A percentile compares a stretch with the other conserved stretches of the same genome.
These are phyloP conservation scores for Kwoniella bestiolae DNA, from an alignment of 768 basidiomycete species.

Conservation along the genomic window DNA sequence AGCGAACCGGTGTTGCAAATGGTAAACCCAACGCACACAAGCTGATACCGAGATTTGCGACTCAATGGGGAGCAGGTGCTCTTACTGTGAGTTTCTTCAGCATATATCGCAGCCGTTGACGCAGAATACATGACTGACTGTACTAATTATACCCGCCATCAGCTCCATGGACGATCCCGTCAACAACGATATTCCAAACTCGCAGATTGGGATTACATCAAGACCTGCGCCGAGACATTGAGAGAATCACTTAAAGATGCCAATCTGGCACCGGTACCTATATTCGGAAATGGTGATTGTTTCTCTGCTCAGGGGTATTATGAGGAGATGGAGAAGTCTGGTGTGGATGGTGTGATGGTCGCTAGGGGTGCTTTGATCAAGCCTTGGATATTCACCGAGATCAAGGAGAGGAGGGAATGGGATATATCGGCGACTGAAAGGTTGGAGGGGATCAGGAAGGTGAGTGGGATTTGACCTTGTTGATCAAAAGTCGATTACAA, in stretches of 20 bases:
- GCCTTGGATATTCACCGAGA: constrained; percentile 81
- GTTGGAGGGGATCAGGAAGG: constrained; percentile 75
- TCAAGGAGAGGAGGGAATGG: constrained; percentile 91
- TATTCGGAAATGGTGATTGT: constrained; percentile 95
- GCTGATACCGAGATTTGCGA: constrained; percentile 75
- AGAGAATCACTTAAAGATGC: constrained; percentile 59
- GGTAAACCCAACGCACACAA: constrained; percentile 84
- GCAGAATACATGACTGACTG: constrained; percentile 57
- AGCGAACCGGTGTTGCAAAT: constrained; percentile 84
- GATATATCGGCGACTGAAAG: constrained; percentile 85
- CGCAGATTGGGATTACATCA: constrained; percentile 95
- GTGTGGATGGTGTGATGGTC: constrained; percentile 95
- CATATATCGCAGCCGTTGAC: constrained; percentile 21
- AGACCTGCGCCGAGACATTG: constrained; percentile 79
- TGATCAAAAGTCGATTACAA: not conserved
- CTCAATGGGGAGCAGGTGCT: constrained; percentile 65
- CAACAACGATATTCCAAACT: constrained; percentile 91
- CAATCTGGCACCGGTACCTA: constrained; percentile 74
- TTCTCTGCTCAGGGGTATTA: constrained; percentile 68
- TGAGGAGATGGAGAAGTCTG: constrained; percentile 64
- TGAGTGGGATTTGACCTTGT: constrained; percentile 53
- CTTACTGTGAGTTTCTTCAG: constrained; percentile 61
- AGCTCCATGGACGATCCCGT: constrained; percentile 95
- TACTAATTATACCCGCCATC: not conserved
- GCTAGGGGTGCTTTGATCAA: constrained; percentile 94